Base-by-base conservation (phyloP, 2,329 filamentous ascomycete species). In the Macrophomina tecta region DNA sequence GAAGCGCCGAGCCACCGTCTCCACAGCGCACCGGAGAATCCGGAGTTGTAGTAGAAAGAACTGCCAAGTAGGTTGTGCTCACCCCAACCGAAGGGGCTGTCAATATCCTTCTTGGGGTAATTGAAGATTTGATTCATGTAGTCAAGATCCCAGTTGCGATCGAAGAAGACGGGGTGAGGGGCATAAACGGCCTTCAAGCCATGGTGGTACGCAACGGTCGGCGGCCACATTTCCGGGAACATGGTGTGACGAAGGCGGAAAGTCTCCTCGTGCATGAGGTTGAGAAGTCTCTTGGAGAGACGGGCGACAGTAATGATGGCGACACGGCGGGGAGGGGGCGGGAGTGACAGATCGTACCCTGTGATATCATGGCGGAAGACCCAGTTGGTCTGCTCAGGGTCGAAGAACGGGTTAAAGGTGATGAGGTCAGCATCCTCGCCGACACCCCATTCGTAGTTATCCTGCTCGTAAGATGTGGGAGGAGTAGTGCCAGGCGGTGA, bases 301-400 rank as follows among this genome's bases (percentile, higher is more conserved):
- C 91, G 87, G 1, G 90, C 89, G 69, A 92, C 90, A 0, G 91
- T 93, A 69, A 93, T 89, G 72, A 94, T 91, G n/a, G 91, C 91
- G 11, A 89, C 88, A 67, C 91, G 87, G 64, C 91, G 88, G 12
- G 91, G 90, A 0, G 91, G 85, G 52, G 88, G 83, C 4, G 79
- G 79, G 28, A 83, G 76, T 55, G 81, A 75, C 67, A 81, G 81
- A 68, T 84, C 80, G 79, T 90, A 93, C 48, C 89, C 89, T 79
- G 89, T 91, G 30, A 91, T 83, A 70, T 91, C 88, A 70, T 88
- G 83, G 60, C 83, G 83, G 74, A 91, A 89, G 36, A 91, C 85
- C 91, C 91, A 94, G 71, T 88, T 89, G 63, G 90, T 93, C 72
- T 86, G 84, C 49, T 87, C 82, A 0, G 90, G 89, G 73, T 94